A percentile compares a stretch with the other conserved stretches of the same genome.
Evolutionary conservation across 2,329 filamentous ascomycete species (phyloP).

Genomic region (Ophiostoma australiae): DNA sequence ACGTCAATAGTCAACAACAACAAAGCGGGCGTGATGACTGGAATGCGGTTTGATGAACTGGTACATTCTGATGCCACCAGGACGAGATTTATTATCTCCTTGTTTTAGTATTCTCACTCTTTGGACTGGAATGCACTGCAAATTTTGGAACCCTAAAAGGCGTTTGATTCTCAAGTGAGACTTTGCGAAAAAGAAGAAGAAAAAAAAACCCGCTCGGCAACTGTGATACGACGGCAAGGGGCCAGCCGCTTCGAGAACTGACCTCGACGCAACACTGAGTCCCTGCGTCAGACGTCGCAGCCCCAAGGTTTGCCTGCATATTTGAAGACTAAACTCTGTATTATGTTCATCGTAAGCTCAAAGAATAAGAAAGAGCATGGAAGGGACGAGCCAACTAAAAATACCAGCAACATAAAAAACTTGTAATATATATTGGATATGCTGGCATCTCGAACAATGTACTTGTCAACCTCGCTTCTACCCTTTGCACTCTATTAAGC

Average conservation of each 20-base stretch:
- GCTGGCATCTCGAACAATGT: not conserved
- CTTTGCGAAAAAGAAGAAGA: not conserved
- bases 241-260: not conserved
- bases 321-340: not conserved
- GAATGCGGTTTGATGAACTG: constrained; percentile 2
- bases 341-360: not conserved
- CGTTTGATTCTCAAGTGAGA: not conserved
- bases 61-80: not conserved
- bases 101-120: not conserved
- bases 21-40: not conserved
- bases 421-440: not conserved
- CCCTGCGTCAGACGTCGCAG: not conserved
- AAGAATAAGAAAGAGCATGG: not conserved
- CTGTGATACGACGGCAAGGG: not conserved
- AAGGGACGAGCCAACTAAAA: not conserved
- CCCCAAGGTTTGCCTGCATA: not conserved
- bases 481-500: not conserved
- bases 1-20: constrained; percentile 9
- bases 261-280: not conserved
- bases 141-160: not conserved
- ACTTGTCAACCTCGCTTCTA: not conserved
- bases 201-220: not conserved
- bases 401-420: not conserved
- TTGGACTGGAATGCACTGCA: not conserved
- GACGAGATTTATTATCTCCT: not conserved